phyloP scores from a whole-genome alignment of 805 yeast genomes.

The Jamesozyma spencerorum region DNA sequence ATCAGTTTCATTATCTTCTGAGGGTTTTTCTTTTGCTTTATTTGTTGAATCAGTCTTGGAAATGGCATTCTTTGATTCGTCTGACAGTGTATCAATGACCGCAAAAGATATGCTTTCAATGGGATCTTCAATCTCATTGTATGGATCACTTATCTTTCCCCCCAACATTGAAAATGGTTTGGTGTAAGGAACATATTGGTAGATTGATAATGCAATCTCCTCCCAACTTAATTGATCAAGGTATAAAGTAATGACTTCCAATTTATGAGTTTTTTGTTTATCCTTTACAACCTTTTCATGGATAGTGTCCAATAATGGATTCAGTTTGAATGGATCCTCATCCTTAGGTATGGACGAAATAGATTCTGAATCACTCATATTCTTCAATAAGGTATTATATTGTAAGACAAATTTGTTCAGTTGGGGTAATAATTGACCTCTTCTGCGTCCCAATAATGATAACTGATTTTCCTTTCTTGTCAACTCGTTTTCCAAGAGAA shows the following conservation, averaged over 20 bases:
- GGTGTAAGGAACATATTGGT: slow-evolving; percentile 32
- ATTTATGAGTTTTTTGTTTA: slow-evolving; percentile 31
- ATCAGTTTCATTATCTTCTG: background rate
- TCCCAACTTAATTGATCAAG: slow-evolving; percentile 26
- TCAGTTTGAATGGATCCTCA: background rate
- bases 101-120: slow-evolving; percentile 37
- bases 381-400: slow-evolving; percentile 11
- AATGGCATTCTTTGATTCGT: too few relatives aligned
- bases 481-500: slow-evolving; percentile 50
- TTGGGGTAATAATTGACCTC: slow-evolving; percentile 24
- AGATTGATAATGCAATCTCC: slow-evolving; percentile 19
- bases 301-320: slow-evolving; percentile 28
- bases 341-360: too few relatives aligned
- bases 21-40: slow-evolving; percentile 9
- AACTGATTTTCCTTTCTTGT: slow-evolving; percentile 31
- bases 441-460: slow-evolving; percentile 14
- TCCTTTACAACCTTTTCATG: slow-evolving; percentile 30
- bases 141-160: slow-evolving; percentile 40
- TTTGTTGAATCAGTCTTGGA: too few relatives aligned
- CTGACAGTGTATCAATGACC: too few relatives aligned
- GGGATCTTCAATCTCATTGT: slow-evolving; percentile 40
- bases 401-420: slow-evolving; percentile 11
- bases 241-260: slow-evolving; percentile 20
- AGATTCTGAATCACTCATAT: slow-evolving; percentile 12
- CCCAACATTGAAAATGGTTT: slow-evolving; percentile 26